phyloP scores from a whole-genome alignment of 169 alveolate genomes.

The Ichthyophthirius multifiliis region DNA sequence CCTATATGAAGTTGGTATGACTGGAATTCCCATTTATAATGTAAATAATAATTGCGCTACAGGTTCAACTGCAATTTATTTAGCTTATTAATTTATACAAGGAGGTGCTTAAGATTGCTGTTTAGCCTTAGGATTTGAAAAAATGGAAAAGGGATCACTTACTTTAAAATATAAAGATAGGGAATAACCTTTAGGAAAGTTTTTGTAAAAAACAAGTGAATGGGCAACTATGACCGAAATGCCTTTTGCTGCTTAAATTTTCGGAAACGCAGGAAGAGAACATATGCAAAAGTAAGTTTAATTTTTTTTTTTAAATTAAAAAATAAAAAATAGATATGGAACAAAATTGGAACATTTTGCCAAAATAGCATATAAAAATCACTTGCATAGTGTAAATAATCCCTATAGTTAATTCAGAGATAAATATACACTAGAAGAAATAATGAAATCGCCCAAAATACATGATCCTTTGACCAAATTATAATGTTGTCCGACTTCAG shows the following conservation, averaged over 20 bases:
- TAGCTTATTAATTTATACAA: constrained; percentile 44
- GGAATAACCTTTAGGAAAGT: constrained; percentile 58
- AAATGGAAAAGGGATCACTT: constrained; percentile 75
- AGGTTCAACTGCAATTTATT: constrained; percentile 68
- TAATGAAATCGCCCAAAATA: constrained; percentile 48
- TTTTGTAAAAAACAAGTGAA: constrained; percentile 33
- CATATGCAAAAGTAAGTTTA: constrained; percentile 62
- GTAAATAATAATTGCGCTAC: constrained; percentile 82
- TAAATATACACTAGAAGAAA: constrained; percentile 62
- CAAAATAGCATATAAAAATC: constrained; percentile 74
- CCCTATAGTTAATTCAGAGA: constrained; percentile 76
- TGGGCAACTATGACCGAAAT: constrained; percentile 41
- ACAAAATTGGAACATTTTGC: constrained; percentile 69
- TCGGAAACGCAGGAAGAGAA: constrained; percentile 80
- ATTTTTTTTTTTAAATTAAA: neutral
- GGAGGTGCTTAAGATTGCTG: constrained; percentile 61
- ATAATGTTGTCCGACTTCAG: constrained; percentile 81
- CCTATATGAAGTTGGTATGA: constrained; percentile 72
- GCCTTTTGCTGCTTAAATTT: constrained; percentile 72
- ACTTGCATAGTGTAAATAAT: constrained; percentile 70
- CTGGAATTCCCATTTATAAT: constrained; percentile 77
- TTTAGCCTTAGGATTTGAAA: constrained; percentile 77
- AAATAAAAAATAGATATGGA: constrained; percentile 27
- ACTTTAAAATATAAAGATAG: constrained; percentile 62
- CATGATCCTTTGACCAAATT: constrained; percentile 70